phyloP scores from a whole-genome alignment of 768 basidiomycete species.

The Strobilomyces confusus region DNA sequence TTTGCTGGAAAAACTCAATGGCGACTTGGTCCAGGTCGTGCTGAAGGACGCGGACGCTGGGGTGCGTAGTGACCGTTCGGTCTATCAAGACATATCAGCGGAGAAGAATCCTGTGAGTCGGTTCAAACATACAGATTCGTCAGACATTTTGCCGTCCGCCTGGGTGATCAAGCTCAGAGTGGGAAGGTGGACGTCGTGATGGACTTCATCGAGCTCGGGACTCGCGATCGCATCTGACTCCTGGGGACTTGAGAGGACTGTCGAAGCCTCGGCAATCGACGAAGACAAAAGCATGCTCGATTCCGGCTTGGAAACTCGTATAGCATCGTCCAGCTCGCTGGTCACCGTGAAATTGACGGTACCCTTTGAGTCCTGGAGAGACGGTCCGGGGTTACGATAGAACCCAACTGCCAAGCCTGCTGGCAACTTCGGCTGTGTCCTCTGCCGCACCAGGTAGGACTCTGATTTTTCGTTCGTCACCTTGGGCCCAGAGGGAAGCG shows the following conservation, averaged over 20 bases:
- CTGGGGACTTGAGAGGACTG: conserved; percentile 3
- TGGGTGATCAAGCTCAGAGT: conserved; percentile 23
- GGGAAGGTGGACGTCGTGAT: conserved; percentile 12
- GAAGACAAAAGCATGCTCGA: conserved; percentile 26
- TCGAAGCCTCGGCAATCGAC: conserved; percentile 15
- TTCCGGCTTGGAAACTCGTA: conserved; percentile 8
- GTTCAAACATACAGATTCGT: conserved; percentile 47
- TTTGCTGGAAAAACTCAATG: conserved; percentile 53
- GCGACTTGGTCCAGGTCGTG: conserved; percentile 51
- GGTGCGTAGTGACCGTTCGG: conserved; percentile 44
- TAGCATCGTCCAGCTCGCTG: conserved; percentile 61
- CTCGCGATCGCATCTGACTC: conserved; percentile 6
- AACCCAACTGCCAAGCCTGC: conserved; percentile 69
- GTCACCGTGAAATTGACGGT: conserved; percentile 72
- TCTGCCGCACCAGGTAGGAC: conserved; percentile 35
- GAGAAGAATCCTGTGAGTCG: background rate
- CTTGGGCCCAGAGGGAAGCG: conserved; percentile 24
- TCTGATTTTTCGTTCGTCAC: conserved; percentile 33
- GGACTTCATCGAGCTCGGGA: conserved; percentile 8
- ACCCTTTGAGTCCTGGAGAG: conserved; percentile 43
- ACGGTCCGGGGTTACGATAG: conserved; percentile 59
- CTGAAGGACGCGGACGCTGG: conserved; percentile 38
- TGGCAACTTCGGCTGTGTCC: conserved; percentile 68
- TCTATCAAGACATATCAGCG: conserved; percentile 27
- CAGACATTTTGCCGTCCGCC: conserved; percentile 48